Evolutionary conservation across 2,329 filamentous ascomycete species (phyloP).

Genomic region (Lasiodiplodia sp.): DNA sequence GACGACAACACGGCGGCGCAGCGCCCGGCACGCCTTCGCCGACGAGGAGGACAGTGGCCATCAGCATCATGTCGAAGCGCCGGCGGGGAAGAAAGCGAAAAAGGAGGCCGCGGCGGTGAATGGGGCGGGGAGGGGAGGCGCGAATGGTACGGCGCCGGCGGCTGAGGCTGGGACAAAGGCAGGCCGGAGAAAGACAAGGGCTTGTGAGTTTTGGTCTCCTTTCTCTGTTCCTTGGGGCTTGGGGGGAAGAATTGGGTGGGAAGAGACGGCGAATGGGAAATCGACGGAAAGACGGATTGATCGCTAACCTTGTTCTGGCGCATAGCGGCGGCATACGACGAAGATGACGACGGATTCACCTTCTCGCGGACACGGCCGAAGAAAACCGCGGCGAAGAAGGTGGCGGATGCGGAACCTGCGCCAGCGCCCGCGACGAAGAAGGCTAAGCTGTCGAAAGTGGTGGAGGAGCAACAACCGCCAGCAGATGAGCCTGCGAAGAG

Average conservation of each 20-base stretch:
- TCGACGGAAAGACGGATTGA: constrained; percentile 1
- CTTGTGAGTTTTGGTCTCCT: constrained; percentile 36
- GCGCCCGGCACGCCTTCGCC: constrained; percentile 53
- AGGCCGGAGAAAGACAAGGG: constrained; percentile 45
- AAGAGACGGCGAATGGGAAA: constrained; percentile 18
- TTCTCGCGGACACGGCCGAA: constrained; percentile 49
- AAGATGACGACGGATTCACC: constrained; percentile 57
- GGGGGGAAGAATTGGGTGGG: constrained; percentile 1
- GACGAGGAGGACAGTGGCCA: constrained; percentile 31
- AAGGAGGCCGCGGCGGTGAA: constrained; percentile 28
- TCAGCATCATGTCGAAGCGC: constrained; percentile 49
- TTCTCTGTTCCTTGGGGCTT: not conserved
- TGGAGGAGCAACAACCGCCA: constrained; percentile 32
- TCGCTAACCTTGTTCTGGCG: constrained; percentile 31
- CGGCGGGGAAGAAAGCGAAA: constrained; percentile 52
- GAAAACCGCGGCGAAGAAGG: constrained; percentile 39
- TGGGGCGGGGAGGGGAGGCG: not conserved
- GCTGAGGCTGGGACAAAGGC: constrained; percentile 38
- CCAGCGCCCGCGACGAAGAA: constrained; percentile 28
- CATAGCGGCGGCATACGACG: constrained; percentile 50
- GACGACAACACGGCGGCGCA: constrained; percentile 53
- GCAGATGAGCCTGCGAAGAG: constrained; percentile 39
- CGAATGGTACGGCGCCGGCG: constrained; percentile 38
- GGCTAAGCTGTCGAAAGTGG: constrained; percentile 33
- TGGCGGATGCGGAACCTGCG: constrained; percentile 33